Evolutionary conservation across 208 protist genomes (phyloP).

Genomic region (Leishmania lainsoni): DNA sequence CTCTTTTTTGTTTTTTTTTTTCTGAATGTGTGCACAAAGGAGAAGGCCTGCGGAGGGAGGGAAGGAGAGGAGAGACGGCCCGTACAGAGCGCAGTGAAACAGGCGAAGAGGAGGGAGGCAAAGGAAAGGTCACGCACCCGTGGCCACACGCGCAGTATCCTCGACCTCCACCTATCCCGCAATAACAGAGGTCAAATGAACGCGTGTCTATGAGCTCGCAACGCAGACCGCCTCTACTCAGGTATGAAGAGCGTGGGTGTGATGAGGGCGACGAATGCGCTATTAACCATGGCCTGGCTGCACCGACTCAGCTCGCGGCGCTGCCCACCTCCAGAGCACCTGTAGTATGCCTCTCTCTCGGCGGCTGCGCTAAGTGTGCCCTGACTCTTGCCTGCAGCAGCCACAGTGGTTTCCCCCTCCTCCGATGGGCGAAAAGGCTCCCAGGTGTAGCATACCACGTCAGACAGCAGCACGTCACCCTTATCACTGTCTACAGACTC

Average conservation of each 20-base stretch:
- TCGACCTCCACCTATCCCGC: neutral
- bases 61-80: neutral
- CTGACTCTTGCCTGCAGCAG: neutral
- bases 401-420: conserved; percentile 2
- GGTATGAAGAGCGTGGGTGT: conserved; percentile 56
- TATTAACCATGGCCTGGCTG: conserved; percentile 69
- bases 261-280: conserved; percentile 68
- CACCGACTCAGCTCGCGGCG: conserved; percentile 48
- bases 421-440: neutral
- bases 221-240: neutral
- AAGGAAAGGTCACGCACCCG: neutral
- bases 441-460: conserved; percentile 71
- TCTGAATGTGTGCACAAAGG: neutral
- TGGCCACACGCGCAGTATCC: neutral
- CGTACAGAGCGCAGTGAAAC: neutral
- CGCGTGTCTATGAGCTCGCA: neutral
- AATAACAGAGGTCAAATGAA: neutral
- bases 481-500: conserved; percentile 69
- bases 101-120: neutral
- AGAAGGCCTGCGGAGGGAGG: neutral
- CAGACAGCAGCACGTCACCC: conserved; percentile 70
- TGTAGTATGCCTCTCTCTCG: conserved; percentile 9
- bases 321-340: conserved; percentile 40
- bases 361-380: neutral
- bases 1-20: neutral